These are phyloP conservation scores for Ophiostoma tasmaniense DNA, from an alignment of 2,329 filamentous ascomycete species.

Conservation along the genomic window DNA sequence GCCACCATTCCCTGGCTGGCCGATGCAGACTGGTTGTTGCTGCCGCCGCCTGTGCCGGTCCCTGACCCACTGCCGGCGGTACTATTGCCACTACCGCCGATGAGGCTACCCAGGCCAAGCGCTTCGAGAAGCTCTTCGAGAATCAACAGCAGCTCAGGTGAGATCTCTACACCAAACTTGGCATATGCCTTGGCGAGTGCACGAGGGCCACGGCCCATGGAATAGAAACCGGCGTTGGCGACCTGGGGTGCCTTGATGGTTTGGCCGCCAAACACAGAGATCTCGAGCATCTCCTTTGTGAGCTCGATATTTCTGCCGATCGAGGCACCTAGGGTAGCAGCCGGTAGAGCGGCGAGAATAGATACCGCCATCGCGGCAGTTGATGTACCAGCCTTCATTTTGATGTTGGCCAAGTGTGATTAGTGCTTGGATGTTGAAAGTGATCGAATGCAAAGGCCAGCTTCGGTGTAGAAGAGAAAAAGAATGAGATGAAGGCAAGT, in stretches of 20 bases:
- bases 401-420: background rate
- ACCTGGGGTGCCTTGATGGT: constrained; percentile 34
- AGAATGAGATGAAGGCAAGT: background rate
- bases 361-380: background rate
- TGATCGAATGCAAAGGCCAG: background rate
- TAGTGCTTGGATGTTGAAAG: background rate
- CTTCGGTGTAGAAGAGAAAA: background rate
- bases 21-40: background rate
- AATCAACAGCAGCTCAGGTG: constrained; percentile 19
- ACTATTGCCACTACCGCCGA: background rate
- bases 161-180: constrained; percentile 21
- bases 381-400: background rate
- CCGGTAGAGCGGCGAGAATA: background rate
- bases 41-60: background rate
- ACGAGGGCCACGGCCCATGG: constrained; percentile 26
- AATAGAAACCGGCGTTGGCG: constrained; percentile 30
- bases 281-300: constrained; percentile 24
- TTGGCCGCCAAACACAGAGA: constrained; percentile 32
- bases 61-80: background rate
- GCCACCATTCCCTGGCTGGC: constrained; percentile 27
- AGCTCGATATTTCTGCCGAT: background rate
- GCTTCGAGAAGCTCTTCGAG: constrained; percentile 23
- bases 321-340: background rate
- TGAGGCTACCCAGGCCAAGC: background rate
- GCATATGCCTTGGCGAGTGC: constrained; percentile 29